These are phyloP conservation scores for Chaetomium globosum DNA, from an alignment of 2,329 filamentous ascomycete species.

Conservation along the genomic window DNA sequence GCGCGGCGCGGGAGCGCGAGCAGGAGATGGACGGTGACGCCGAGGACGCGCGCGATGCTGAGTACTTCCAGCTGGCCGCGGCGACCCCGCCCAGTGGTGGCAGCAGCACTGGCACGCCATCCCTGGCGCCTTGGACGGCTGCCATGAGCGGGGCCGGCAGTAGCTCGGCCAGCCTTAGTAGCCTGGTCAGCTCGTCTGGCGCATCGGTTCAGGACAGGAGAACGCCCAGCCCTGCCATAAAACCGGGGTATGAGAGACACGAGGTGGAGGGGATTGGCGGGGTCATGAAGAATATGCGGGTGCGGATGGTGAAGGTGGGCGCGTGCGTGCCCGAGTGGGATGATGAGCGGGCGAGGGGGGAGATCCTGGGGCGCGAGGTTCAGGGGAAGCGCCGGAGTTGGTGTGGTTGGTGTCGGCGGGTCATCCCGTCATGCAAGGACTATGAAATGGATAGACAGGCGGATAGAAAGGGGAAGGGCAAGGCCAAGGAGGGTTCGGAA, in stretches of 20 bases:
- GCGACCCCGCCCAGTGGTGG: conserved; percentile 6
- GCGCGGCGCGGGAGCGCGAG: conserved; percentile 75
- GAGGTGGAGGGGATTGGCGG: conserved; percentile 92
- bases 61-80: conserved; percentile 35
- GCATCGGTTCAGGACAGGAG: conserved; percentile 33
- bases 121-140: conserved; percentile 31
- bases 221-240: conserved; percentile 54
- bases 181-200: conserved; percentile 19
- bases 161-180: conserved; percentile 22
- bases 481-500: conserved; percentile 8
- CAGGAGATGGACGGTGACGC: conserved; percentile 84
- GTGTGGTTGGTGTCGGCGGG: conserved; percentile 88
- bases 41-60: conserved; percentile 65
- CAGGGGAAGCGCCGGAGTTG: conserved; percentile 72
- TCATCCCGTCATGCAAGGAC: conserved; percentile 64
- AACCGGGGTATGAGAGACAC: conserved; percentile 78
- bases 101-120: conserved; percentile 24
- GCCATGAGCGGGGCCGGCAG: neutral
- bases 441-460: conserved; percentile 35
- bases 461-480: conserved; percentile 5
- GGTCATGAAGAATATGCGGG: conserved; percentile 83
- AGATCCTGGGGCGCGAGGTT: conserved; percentile 71
- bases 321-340: conserved; percentile 84
- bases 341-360: conserved; percentile 69
- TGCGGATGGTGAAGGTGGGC: conserved; percentile 78